phyloP scores from a whole-genome alignment of 352 stramenopile genomes.

The Thalassiosira livingstoniorum region DNA sequence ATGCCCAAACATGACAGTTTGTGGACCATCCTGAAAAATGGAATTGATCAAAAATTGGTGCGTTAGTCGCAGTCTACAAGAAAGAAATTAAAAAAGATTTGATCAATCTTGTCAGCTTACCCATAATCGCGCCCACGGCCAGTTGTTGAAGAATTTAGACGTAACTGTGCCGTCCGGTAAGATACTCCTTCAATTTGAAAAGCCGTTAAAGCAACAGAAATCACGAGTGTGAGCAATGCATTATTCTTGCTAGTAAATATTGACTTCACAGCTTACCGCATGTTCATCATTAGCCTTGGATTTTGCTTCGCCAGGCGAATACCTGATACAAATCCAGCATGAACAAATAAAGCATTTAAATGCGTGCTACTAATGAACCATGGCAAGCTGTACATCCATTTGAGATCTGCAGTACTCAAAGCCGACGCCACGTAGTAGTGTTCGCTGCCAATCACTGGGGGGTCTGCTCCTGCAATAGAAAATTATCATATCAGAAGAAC shows the following conservation, averaged over 20 bases:
- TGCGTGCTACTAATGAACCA: constrained; percentile 80
- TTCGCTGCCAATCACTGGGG: constrained; percentile 75
- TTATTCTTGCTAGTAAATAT: neutral
- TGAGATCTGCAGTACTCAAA: constrained; percentile 72
- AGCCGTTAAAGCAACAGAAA: neutral
- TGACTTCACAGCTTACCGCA: constrained; percentile 66
- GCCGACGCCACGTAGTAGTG: constrained; percentile 81
- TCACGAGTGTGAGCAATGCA: constrained; percentile 10
- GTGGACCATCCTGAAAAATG: constrained; percentile 81
- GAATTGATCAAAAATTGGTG: too few relatives aligned
- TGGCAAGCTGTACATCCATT: constrained; percentile 82
- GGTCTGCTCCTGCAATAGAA: constrained; percentile 72
- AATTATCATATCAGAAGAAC: neutral
- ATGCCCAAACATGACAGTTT: constrained; percentile 92
- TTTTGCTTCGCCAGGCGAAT: constrained; percentile 88
- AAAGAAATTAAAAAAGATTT: too few relatives aligned
- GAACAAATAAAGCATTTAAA: constrained; percentile 78
- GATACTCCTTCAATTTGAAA: constrained; percentile 57
- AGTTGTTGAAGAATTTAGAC: constrained; percentile 87
- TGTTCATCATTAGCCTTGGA: constrained; percentile 92
- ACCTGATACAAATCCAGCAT: constrained; percentile 82
- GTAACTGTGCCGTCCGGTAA: constrained; percentile 83
- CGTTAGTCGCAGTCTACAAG: too few relatives aligned
- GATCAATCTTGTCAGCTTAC: too few relatives aligned
- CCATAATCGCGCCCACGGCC: constrained; percentile 82